phyloP scores from a whole-genome alignment of 441 rosid genomes.

The Populus tomentosa region DNA sequence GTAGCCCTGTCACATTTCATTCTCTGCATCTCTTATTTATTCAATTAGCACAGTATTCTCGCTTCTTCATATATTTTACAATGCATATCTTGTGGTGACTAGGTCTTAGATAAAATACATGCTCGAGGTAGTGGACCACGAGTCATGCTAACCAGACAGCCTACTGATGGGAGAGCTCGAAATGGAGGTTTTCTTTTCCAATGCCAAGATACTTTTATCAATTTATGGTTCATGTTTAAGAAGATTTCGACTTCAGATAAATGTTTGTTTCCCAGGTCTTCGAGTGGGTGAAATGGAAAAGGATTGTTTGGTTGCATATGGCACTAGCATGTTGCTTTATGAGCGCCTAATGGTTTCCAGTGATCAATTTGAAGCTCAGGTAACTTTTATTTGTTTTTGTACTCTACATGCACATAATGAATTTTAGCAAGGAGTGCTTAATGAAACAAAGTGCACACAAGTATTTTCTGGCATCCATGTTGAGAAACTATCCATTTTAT shows the following conservation, averaged over 20 bases:
- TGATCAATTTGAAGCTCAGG: constrained; percentile 97
- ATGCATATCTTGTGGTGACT: constrained; percentile 1
- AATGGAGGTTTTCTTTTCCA: constrained; percentile 69
- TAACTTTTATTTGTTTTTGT: constrained; percentile 17
- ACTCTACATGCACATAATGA: neutral
- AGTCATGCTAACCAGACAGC: constrained; percentile 87
- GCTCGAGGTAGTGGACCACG: constrained; percentile 97
- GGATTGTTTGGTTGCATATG: constrained; percentile 95
- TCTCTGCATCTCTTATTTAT: neutral
- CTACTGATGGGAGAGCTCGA: constrained; percentile 93
- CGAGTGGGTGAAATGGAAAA: constrained; percentile 99
- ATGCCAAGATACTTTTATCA: constrained; percentile 7
- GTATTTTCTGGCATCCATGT: neutral
- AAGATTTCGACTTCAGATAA: constrained; percentile 8
- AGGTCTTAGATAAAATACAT: constrained; percentile 79
- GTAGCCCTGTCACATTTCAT: neutral
- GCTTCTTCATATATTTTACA: neutral
- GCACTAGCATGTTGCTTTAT: constrained; percentile 88
- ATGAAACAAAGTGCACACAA: no score
- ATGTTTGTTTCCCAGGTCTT: constrained; percentile 48
- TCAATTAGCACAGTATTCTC: neutral
- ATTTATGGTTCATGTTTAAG: neutral
- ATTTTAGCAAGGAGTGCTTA: neutral
- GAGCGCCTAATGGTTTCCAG: constrained; percentile 94
- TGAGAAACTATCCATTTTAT: neutral